Evolutionary conservation across 2,329 filamentous ascomycete species (phyloP).

Genomic region (Bipolaris victoriae): DNA sequence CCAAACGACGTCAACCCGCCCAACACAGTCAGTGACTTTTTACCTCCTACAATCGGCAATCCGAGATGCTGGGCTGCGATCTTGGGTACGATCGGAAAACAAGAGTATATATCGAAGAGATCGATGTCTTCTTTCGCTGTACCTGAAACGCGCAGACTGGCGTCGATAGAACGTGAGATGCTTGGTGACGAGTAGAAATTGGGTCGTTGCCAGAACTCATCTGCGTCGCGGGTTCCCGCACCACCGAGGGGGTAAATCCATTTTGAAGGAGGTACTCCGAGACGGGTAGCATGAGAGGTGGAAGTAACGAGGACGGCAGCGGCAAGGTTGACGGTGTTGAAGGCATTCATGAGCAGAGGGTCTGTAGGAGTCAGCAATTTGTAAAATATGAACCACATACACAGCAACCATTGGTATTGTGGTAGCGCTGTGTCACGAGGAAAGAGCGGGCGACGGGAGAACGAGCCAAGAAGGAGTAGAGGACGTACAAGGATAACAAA

Average conservation of each 20-base stretch:
- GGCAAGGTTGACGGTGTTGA: conserved; percentile 71
- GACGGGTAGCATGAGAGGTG: conserved; percentile 58
- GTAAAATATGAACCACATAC: too few relatives aligned
- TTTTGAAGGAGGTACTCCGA: conserved; percentile 61
- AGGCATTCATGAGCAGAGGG: conserved; percentile 73
- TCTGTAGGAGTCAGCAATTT: conserved; percentile 51
- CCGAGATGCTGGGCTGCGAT: conserved; percentile 66
- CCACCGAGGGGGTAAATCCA: conserved; percentile 71
- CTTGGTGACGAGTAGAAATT: conserved; percentile 65
- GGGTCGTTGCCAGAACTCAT: conserved; percentile 67
- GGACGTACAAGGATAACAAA: conserved; percentile 68
- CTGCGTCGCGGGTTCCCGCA: conserved; percentile 65
- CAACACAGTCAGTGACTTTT: conserved; percentile 65
- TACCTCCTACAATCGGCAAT: conserved; percentile 53
- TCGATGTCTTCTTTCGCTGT: conserved; percentile 62
- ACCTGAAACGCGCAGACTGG: conserved; percentile 57
- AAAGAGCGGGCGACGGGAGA: not conserved
- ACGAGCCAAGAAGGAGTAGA: not conserved
- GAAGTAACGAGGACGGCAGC: conserved; percentile 67
- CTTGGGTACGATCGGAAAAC: conserved; percentile 73
- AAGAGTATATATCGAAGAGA: conserved; percentile 69
- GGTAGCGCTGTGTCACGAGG: not conserved
- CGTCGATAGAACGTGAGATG: conserved; percentile 64
- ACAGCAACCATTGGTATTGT: not conserved
- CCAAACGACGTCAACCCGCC: conserved; percentile 72